Evolutionary conservation across 257 asterid genomes (phyloP), one percentile per base, ranked within the genome.

Genomic region (Sherardia arvensis): DNA sequence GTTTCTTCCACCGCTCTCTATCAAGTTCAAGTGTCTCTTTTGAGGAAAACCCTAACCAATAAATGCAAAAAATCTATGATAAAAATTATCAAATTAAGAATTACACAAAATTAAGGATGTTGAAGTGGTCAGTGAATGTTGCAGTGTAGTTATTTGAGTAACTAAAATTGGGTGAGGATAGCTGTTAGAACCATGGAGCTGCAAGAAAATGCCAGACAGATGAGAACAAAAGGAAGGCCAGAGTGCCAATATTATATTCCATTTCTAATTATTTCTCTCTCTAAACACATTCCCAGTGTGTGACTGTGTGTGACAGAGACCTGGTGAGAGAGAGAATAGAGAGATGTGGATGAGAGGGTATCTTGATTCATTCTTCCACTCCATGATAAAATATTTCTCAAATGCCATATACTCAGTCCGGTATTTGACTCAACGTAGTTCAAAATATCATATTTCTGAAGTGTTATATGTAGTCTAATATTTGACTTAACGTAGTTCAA

Each of bases 301-400:
- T 38, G 58, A 23, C 25, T 18, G 63, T 26, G 67, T 8, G 58
- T 62, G 74, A 78, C 61, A 69, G 77, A 70, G 73, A 70, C 10
- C 1, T 61, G 32, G 60, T 22, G 78, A 67, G 77, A 66, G 76
- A 62, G 76, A 66, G 71, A 67, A 47, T 74, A 48, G 77, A 64
- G 66, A 71, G 85, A 69, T 81, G 90, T 70, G 88, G 90, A 81
- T 81, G 93, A 85, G 93, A 81, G 70, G 75, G 82, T 72, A 79
- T 84, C 81, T 80, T 68, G 69, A 67, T 65, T 59, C 57, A 77
- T 76, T 76, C 73, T 65, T 69, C 70, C 70, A 70, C 65, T 73
- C 71, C 82, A 38, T 38, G 17, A 38, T n/a, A n/a, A n/a, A n/a
- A n/a, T n/a, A n/a, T n/a, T n/a, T n/a, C n/a, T n/a, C n/a, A n/a